A percentile compares a stretch with the other conserved stretches of the same genome.
Evolutionary conservation across 1,284 basidiomycete genomes (phyloP).

Genomic region (Chalciporus piperatoides): DNA sequence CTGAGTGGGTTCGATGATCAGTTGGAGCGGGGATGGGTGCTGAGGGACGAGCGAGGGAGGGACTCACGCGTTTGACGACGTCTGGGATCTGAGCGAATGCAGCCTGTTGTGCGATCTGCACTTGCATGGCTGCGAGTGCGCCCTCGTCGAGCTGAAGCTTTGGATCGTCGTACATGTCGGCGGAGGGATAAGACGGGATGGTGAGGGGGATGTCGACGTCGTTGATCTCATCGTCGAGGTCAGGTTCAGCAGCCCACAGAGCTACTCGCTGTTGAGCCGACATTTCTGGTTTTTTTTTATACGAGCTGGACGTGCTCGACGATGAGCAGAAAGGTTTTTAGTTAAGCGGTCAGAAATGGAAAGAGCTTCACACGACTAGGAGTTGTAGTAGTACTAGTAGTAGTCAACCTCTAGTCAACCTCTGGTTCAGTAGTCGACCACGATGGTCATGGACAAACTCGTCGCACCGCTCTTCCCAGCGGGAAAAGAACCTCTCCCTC

Average conservation of each 20-base stretch:
- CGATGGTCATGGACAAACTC: not conserved
- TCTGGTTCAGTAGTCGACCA: too few relatives aligned
- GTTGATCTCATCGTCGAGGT: slow-evolving; percentile 70
- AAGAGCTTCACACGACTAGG: slow-evolving; percentile 17
- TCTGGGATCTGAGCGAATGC: slow-evolving; percentile 78
- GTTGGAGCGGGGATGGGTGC: not conserved
- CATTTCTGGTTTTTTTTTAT: slow-evolving; percentile 13
- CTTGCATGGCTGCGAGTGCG: slow-evolving; percentile 65
- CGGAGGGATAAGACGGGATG: slow-evolving; percentile 61
- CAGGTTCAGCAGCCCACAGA: slow-evolving; percentile 66
- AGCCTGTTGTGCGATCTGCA: slow-evolving; percentile 76
- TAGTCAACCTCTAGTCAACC: too few relatives aligned
- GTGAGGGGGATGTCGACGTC: slow-evolving; percentile 70
- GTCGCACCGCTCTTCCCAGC: slow-evolving; percentile 49
- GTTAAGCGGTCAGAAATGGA: slow-evolving; percentile 8
- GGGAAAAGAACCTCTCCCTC: slow-evolving; percentile 77
- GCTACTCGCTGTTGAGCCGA: slow-evolving; percentile 57
- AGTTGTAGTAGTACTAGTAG: too few relatives aligned
- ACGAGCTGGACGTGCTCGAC: not conserved
- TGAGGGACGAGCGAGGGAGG: not conserved
- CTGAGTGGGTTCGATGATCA: slow-evolving; percentile 37
- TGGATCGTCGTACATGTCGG: slow-evolving; percentile 62
- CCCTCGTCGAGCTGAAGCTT: slow-evolving; percentile 57
- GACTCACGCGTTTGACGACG: slow-evolving; percentile 71
- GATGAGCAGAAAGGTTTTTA: slow-evolving; percentile 1